Evolutionary conservation across 108 stramenopile species (phyloP).

Genomic region (Conticribra weissflogii): DNA sequence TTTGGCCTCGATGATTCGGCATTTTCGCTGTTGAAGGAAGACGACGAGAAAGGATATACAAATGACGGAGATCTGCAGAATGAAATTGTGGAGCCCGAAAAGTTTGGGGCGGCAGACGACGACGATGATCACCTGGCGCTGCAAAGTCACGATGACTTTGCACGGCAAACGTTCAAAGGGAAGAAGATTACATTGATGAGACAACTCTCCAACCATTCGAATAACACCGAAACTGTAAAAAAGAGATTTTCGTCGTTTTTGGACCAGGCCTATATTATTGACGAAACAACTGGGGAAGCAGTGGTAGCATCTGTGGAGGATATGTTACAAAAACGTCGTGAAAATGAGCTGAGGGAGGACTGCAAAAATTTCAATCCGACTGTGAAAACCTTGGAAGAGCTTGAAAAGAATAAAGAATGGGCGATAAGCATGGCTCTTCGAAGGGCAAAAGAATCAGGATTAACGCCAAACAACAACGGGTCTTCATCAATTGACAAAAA

Average conservation of each 20-base stretch:
- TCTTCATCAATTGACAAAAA: not conserved
- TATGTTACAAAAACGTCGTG: slow-evolving; percentile 3
- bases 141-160: not conserved
- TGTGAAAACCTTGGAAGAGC: not conserved
- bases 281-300: slow-evolving; percentile 3
- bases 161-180: not conserved
- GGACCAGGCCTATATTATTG: slow-evolving; percentile 2
- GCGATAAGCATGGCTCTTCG: slow-evolving; percentile 9
- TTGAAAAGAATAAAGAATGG: slow-evolving; percentile 17
- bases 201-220: not conserved
- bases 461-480: too few species aligned
- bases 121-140: not conserved
- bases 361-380: slow-evolving; percentile 10
- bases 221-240: not conserved
- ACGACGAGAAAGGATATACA: not conserved
- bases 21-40: not conserved
- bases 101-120: not conserved
- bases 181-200: not conserved
- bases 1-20: not conserved
- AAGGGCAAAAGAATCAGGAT: slow-evolving; percentile 1
- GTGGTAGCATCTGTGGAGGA: slow-evolving; percentile 8
- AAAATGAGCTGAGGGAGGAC: slow-evolving; percentile 14
- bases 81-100: not conserved
- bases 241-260: not conserved
- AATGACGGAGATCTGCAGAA: too few species aligned